Percentiles rank a stretch among this genome's conserved stretches.
These are phyloP conservation scores for Teratosphaeria gauchensis DNA, from an alignment of 2,329 filamentous ascomycete genomes.

Conservation along the genomic window DNA sequence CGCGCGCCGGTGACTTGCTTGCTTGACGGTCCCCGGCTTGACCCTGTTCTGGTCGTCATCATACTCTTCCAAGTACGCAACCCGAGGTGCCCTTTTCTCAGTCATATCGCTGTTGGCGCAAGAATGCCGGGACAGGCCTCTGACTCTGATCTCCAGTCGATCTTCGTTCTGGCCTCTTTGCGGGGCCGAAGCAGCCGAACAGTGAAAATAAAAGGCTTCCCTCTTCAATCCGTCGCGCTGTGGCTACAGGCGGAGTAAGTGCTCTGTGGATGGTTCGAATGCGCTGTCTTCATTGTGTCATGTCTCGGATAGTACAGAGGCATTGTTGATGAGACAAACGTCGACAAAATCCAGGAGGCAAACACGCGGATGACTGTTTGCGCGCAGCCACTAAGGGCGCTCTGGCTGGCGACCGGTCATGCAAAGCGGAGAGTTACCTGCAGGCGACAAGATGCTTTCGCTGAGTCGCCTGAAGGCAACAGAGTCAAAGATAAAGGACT, in stretches of 20 bases:
- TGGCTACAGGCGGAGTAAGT: not conserved
- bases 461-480: not conserved
- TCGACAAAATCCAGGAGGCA: constrained; percentile 12
- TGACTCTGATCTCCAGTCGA: not conserved
- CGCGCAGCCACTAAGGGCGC: constrained; percentile 11
- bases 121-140: not conserved
- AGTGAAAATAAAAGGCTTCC: not conserved
- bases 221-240: not conserved
- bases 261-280: not conserved
- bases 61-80: constrained; percentile 30
- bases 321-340: constrained; percentile 4
- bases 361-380: constrained; percentile 19
- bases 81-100: constrained; percentile 9
- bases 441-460: not conserved
- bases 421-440: constrained; percentile 8
- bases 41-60: constrained; percentile 31
- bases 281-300: constrained; percentile 11
- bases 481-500: not conserved
- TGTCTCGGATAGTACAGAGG: constrained; percentile 12
- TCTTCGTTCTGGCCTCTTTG: not conserved
- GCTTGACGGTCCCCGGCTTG: constrained; percentile 36
- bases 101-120: constrained; percentile 4
- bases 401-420: constrained; percentile 11
- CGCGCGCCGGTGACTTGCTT: constrained; percentile 7
- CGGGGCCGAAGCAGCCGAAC: not conserved